These are phyloP conservation scores for Dioszegia aurantiaca DNA, from an alignment of 768 basidiomycete species.

Conservation along the genomic window DNA sequence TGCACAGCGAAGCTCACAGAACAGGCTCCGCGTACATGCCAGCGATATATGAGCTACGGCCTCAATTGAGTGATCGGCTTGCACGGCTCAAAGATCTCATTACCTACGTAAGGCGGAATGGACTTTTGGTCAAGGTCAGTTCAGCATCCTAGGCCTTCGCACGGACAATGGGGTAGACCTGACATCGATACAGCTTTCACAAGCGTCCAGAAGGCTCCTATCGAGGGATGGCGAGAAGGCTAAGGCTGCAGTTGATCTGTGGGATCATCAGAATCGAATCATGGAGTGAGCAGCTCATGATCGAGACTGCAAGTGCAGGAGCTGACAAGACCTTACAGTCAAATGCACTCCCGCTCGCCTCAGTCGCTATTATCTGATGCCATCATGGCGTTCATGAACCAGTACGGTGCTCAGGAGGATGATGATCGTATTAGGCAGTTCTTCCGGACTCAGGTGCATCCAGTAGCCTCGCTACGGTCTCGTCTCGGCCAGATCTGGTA, in stretches of 20 bases:
- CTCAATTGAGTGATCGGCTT: slow-evolving; percentile 71
- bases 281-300: slow-evolving; percentile 42
- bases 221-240: slow-evolving; percentile 83
- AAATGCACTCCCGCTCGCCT: slow-evolving; percentile 41
- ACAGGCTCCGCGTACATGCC: slow-evolving; percentile 65
- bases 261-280: slow-evolving; percentile 57
- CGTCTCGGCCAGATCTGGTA: not conserved
- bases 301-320: slow-evolving; percentile 42
- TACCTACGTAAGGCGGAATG: slow-evolving; percentile 82
- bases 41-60: slow-evolving; percentile 73
- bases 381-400: slow-evolving; percentile 67
- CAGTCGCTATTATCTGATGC: slow-evolving; percentile 64
- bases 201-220: slow-evolving; percentile 69
- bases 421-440: slow-evolving; percentile 80
- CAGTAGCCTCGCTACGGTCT: not conserved
- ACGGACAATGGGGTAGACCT: not conserved
- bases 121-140: slow-evolving; percentile 68
- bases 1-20: slow-evolving; percentile 2
- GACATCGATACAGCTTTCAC: slow-evolving; percentile 67
- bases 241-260: slow-evolving; percentile 73
- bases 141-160: not conserved
- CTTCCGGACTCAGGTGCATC: slow-evolving; percentile 63
- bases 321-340: slow-evolving; percentile 26
- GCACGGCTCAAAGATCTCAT: slow-evolving; percentile 80
- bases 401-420: slow-evolving; percentile 59